Evolutionary conservation across 108 stramenopile genomes (phyloP).

Genomic region (Pseudonitzschia multiseries): DNA sequence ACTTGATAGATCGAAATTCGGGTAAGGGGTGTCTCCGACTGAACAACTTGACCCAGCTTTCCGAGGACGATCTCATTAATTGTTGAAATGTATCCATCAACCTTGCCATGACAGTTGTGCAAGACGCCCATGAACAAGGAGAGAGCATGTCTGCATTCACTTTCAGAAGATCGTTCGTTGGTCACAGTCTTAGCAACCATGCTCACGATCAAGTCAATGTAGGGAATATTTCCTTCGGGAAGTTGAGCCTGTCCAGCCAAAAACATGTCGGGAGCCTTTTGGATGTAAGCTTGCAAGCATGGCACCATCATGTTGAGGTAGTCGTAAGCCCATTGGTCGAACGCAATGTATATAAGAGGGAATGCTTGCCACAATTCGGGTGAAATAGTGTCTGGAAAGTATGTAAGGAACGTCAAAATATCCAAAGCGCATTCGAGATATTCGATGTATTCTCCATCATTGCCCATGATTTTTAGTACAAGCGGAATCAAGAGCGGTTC

Average conservation of each 20-base stretch:
- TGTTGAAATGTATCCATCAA: conserved; percentile 78
- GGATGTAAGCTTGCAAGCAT: conserved; percentile 92
- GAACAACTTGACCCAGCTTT: conserved; percentile 84
- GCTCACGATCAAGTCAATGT: conserved; percentile 86
- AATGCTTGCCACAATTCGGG: conserved; percentile 91
- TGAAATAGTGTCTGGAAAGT: conserved; percentile 84
- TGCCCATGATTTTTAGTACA: conserved; percentile 80
- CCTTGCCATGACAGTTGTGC: conserved; percentile 85
- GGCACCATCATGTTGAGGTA: conserved; percentile 93
- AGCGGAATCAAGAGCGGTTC: conserved; percentile 92
- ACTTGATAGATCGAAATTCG: conserved; percentile 84
- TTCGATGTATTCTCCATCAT: conserved; percentile 92
- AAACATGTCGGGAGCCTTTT: conserved; percentile 79
- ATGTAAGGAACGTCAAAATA: conserved; percentile 92
- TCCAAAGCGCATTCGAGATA: conserved; percentile 93
- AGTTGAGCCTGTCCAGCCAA: conserved; percentile 54
- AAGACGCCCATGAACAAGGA: conserved; percentile 87
- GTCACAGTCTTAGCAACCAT: conserved; percentile 87
- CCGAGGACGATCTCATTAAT: conserved; percentile 81
- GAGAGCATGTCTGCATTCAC: conserved; percentile 84
- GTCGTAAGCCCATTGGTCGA: conserved; percentile 95
- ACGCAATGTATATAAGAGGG: conserved; percentile 88
- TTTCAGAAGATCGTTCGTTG: conserved; percentile 81
- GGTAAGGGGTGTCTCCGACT: conserved; percentile 64
- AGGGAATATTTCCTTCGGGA: conserved; percentile 60